Evolutionary conservation across 345 rosid species (phyloP).

Genomic region (Eucalyptus guilfoylei): DNA sequence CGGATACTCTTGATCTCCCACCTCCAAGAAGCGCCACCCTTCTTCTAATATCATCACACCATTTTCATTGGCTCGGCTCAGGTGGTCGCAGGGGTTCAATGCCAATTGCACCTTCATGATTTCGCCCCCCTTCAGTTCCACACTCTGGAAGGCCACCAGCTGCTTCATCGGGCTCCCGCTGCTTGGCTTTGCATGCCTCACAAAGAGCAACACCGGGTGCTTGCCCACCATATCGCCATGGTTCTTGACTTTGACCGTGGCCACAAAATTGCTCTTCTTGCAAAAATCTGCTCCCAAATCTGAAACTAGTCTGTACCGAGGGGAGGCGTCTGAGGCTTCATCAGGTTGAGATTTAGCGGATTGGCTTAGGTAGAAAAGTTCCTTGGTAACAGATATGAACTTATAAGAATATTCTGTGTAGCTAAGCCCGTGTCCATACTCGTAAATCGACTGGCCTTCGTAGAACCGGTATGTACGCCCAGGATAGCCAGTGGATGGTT

Average conservation of each 20-base stretch:
- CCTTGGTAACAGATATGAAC: slow-evolving; percentile 9
- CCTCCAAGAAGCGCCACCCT: slow-evolving; percentile 57
- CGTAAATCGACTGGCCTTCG: slow-evolving; percentile 45
- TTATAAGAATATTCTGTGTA: slow-evolving; percentile 51
- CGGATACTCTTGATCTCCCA: slow-evolving; percentile 53
- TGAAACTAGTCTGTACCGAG: slow-evolving; percentile 17
- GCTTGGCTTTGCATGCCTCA: slow-evolving; percentile 28
- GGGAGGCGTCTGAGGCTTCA: slow-evolving; percentile 1
- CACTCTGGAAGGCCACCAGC: slow-evolving; percentile 57
- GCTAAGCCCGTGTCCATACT: slow-evolving; percentile 72
- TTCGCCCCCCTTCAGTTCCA: slow-evolving; percentile 40
- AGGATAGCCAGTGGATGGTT: slow-evolving; percentile 46
- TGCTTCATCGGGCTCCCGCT: slow-evolving; percentile 53
- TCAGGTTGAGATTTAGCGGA: neutral
- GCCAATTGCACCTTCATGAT: slow-evolving; percentile 41
- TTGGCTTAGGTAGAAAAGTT: slow-evolving; percentile 18
- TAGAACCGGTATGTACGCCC: slow-evolving; percentile 84
- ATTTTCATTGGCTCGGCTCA: slow-evolving; percentile 51
- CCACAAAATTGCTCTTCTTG: slow-evolving; percentile 19
- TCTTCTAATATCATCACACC: slow-evolving; percentile 70
- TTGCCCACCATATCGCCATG: slow-evolving; percentile 59
- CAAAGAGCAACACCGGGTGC: slow-evolving; percentile 62
- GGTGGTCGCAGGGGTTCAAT: slow-evolving; percentile 48
- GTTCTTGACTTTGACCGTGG: slow-evolving; percentile 38
- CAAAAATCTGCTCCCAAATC: slow-evolving; percentile 40